These are phyloP conservation scores for Hypoxylon sp. DNA, from an alignment of 2,329 filamentous ascomycete genomes.

Conservation along the genomic window DNA sequence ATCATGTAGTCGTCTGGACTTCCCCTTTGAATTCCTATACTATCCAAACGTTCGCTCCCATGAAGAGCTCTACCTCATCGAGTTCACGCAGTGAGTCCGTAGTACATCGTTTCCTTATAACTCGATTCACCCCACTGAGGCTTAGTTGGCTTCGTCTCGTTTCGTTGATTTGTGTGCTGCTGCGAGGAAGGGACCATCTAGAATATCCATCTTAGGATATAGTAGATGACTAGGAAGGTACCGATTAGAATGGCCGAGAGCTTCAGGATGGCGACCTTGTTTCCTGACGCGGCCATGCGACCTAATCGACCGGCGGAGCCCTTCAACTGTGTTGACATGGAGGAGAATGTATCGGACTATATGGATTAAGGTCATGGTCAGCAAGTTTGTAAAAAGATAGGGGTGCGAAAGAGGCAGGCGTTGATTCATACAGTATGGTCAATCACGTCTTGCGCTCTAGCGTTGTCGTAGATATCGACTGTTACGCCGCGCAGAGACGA, in stretches of 20 bases:
- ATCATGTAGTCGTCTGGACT: not conserved
- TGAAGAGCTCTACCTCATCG: not conserved
- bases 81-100: not conserved
- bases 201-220: conserved; percentile 75
- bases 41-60: conserved; percentile 1
- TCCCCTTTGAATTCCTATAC: not conserved
- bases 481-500: conserved; percentile 93
- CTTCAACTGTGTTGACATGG: conserved; percentile 85
- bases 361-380: conserved; percentile 5
- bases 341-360: conserved; percentile 91
- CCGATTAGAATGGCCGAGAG: conserved; percentile 86
- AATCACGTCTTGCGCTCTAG: conserved; percentile 87
- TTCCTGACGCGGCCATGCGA: conserved; percentile 91
- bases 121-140: not conserved
- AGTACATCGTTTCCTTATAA: not conserved
- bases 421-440: conserved; percentile 79
- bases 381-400: not conserved
- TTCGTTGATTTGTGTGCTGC: not conserved
- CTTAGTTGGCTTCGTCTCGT: not conserved
- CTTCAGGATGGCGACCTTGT: conserved; percentile 92
- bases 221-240: conserved; percentile 81
- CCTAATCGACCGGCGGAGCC: conserved; percentile 86
- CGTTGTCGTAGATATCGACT: conserved; percentile 97
- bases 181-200: conserved; percentile 50
- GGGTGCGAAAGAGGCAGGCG: not conserved